Percentiles rank a stretch among this genome's conserved stretches.
Conservation (phyloP, 2,329 filamentous ascomycete genomes). For the Sporothrix sp. region DNA sequence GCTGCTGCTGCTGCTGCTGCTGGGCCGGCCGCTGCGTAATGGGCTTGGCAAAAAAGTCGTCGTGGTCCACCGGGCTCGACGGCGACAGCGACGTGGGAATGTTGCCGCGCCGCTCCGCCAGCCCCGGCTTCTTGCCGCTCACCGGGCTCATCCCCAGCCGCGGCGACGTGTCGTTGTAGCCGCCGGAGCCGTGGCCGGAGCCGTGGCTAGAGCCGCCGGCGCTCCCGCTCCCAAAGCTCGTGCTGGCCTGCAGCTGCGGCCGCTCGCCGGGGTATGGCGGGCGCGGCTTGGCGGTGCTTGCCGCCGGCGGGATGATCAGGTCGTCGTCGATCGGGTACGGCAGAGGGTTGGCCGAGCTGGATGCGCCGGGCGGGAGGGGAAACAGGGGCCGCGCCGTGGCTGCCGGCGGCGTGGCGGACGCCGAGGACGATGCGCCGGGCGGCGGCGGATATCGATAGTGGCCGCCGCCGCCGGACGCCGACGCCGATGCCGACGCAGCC, state of each 20-base stretch:
- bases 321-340: slow-evolving; percentile 67
- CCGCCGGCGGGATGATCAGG: slow-evolving; percentile 33
- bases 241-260: slow-evolving; percentile 23
- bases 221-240: no score
- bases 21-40: slow-evolving; percentile 29
- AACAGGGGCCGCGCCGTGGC: slow-evolving; percentile 49
- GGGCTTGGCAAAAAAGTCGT: slow-evolving; percentile 68
- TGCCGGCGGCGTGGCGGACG: slow-evolving; percentile 30
- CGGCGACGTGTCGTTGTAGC: slow-evolving; percentile 41
- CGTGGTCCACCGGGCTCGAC: slow-evolving; percentile 63
- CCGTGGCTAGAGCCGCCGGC: no score
- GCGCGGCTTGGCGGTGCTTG: slow-evolving; percentile 21
- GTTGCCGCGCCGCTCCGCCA: slow-evolving; percentile 77
- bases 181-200: no score
- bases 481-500: no score
- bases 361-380: slow-evolving; percentile 56
- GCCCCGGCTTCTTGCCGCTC: slow-evolving; percentile 46
- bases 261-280: slow-evolving; percentile 37
- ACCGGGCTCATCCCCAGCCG: slow-evolving; percentile 46
- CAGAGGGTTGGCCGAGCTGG: slow-evolving; percentile 56
- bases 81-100: slow-evolving; percentile 74
- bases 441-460: slow-evolving; percentile 33
- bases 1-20: slow-evolving; percentile 23
- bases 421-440: slow-evolving; percentile 25
- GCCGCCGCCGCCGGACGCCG: not conserved